These are phyloP conservation scores for Ogataea saltuana DNA, from an alignment of 805 yeast genomes.

Conservation along the genomic window DNA sequence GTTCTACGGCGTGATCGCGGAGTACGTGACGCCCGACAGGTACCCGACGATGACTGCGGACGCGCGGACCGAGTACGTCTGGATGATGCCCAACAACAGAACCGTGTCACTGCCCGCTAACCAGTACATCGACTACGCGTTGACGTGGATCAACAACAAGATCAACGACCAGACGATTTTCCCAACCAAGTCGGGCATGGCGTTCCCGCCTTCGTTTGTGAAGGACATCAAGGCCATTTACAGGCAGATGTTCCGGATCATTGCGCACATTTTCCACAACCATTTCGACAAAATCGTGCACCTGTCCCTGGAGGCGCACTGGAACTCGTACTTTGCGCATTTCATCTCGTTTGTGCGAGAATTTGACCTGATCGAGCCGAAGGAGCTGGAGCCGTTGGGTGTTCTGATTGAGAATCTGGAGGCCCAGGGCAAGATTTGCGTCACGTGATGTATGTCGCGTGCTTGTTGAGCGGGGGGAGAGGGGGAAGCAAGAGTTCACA, in stretches of 20 bases:
- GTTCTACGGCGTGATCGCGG: constrained; percentile 87
- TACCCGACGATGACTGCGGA: constrained; percentile 97
- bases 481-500: background rate
- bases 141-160: constrained; percentile 86
- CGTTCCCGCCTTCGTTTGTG: constrained; percentile 84
- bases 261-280: constrained; percentile 92
- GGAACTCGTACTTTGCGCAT: constrained; percentile 97
- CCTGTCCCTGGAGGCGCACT: constrained; percentile 90
- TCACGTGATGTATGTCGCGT: no score
- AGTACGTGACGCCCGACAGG: constrained; percentile 85
- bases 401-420: constrained; percentile 80
- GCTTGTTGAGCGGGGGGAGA: background rate
- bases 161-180: constrained; percentile 86
- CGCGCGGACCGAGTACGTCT: constrained; percentile 82
- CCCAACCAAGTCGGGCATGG: constrained; percentile 87
- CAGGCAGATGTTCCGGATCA: constrained; percentile 90
- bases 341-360: constrained; percentile 85
- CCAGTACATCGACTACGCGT: constrained; percentile 88
- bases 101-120: constrained; percentile 86
- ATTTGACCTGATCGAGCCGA: constrained; percentile 74
- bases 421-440: constrained; percentile 81
- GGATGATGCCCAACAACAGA: constrained; percentile 75
- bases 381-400: constrained; percentile 76
- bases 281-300: constrained; percentile 95
- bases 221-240: constrained; percentile 84